These are phyloP conservation scores for Talaromyces sp. DNA, from an alignment of 2,329 filamentous ascomycete species.

Conservation along the genomic window DNA sequence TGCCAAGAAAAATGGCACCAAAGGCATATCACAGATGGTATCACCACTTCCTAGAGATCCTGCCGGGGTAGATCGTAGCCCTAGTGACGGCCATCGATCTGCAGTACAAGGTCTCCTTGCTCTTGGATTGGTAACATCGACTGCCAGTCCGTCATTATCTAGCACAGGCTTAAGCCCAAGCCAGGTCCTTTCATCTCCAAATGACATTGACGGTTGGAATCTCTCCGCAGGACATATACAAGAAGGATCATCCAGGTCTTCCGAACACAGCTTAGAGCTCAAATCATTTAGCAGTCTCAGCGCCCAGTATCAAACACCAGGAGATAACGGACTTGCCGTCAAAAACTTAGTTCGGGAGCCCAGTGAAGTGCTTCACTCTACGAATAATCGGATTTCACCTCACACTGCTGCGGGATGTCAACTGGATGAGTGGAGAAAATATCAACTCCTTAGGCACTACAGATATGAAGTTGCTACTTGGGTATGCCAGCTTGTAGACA, in stretches of 20 bases:
- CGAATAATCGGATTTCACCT: background rate
- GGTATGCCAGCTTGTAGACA: conserved; percentile 28
- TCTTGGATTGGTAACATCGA: background rate
- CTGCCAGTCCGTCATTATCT: background rate
- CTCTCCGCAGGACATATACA: background rate
- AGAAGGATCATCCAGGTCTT: background rate
- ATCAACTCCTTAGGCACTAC: conserved; percentile 41
- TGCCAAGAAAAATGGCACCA: background rate
- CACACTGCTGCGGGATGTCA: background rate
- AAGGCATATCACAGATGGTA: background rate
- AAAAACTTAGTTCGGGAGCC: background rate
- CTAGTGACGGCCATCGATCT: background rate
- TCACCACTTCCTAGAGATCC: background rate
- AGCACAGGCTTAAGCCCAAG: background rate
- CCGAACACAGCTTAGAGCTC: background rate
- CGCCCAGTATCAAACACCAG: background rate
- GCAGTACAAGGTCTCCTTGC: background rate
- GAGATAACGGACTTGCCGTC: background rate
- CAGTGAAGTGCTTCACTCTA: background rate
- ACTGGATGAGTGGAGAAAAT: conserved; percentile 12
- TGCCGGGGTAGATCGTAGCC: background rate
- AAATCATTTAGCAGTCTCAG: background rate
- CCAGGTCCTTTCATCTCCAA: background rate
- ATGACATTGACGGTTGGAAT: background rate
- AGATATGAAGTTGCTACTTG: conserved; percentile 44